Conservation (phyloP, 495 filamentous ascomycete species). For the Podospora pseudoanserina region DNA sequence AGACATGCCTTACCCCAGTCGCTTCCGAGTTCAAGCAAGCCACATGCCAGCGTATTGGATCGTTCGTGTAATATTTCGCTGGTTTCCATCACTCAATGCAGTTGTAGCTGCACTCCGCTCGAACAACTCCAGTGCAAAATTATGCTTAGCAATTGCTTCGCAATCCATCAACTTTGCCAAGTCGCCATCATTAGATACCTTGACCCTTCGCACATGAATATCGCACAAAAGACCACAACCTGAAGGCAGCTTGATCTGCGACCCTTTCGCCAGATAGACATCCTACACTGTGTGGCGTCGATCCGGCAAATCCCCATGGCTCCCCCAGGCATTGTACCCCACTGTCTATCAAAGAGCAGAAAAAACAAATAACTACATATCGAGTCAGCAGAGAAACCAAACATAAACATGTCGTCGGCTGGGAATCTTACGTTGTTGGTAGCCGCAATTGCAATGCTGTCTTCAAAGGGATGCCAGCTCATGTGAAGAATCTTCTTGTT, state of each 20-base stretch:
- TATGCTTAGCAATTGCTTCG: not conserved
- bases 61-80: not conserved
- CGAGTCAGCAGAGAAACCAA: conserved; percentile 22
- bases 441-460: conserved; percentile 98
- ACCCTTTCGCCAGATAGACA: not conserved
- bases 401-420: conserved; percentile 31
- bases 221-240: not conserved
- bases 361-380: conserved; percentile 86
- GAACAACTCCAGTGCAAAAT: not conserved
- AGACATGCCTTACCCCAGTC: not conserved
- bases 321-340: not conserved
- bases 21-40: not conserved
- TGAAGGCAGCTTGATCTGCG: not conserved
- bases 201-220: not conserved
- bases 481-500: conserved; percentile 99
- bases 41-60: not conserved
- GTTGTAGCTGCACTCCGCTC: not conserved
- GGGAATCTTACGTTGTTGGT: conserved; percentile 82
- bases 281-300: not conserved
- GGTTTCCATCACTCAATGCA: not conserved
- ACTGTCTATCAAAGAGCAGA: conserved; percentile 70
- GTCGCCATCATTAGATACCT: not conserved
- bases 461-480: conserved; percentile 99
- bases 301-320: not conserved
- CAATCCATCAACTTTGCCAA: not conserved